Percentiles rank a stretch among this genome's conserved stretches.
These are phyloP conservation scores for Trichoderma sp. DNA, from an alignment of 2,329 filamentous ascomycete genomes.

Conservation along the genomic window DNA sequence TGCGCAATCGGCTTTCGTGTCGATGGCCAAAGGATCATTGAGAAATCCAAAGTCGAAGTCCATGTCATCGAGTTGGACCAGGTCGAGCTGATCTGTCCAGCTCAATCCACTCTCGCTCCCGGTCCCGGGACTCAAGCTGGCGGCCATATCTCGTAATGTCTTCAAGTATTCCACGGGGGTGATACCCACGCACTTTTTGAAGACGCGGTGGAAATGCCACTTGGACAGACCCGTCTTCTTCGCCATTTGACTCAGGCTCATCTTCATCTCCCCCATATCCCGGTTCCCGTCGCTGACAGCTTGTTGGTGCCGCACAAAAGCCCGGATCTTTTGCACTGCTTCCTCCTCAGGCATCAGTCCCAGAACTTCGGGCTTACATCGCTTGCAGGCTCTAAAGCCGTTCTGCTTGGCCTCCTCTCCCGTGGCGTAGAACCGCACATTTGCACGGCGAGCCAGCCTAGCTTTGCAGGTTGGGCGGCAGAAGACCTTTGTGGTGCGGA, in stretches of 20 bases:
- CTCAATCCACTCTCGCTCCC: background rate
- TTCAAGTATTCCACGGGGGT: slow-evolving; percentile 41
- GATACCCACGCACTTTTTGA: slow-evolving; percentile 52
- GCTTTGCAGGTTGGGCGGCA: slow-evolving; percentile 61
- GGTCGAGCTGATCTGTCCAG: slow-evolving; percentile 15
- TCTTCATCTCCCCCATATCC: background rate
- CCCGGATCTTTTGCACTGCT: slow-evolving; percentile 42
- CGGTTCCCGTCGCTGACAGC: slow-evolving; percentile 25
- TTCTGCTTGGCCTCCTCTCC: slow-evolving; percentile 42
- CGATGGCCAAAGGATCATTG: background rate
- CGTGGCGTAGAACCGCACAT: slow-evolving; percentile 54
- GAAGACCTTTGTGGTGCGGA: slow-evolving; percentile 49
- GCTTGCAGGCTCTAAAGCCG: slow-evolving; percentile 57
- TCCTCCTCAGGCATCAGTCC: slow-evolving; percentile 42
- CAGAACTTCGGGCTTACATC: slow-evolving; percentile 47
- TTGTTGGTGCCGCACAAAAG: slow-evolving; percentile 31
- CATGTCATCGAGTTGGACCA: slow-evolving; percentile 1
- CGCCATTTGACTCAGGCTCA: slow-evolving; percentile 48
- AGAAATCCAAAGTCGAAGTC: slow-evolving; percentile 16
- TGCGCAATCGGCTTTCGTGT: background rate
- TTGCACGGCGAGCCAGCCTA: slow-evolving; percentile 58
- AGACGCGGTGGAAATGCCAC: slow-evolving; percentile 58
- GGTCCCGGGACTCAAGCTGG: background rate
- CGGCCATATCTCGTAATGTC: background rate
- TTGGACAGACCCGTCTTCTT: slow-evolving; percentile 50